A percentile compares a stretch with the other conserved stretches of the same genome.
Conservation (phyloP, 2,329 filamentous ascomycete species). For the Alternaria angustiovoidea region DNA sequence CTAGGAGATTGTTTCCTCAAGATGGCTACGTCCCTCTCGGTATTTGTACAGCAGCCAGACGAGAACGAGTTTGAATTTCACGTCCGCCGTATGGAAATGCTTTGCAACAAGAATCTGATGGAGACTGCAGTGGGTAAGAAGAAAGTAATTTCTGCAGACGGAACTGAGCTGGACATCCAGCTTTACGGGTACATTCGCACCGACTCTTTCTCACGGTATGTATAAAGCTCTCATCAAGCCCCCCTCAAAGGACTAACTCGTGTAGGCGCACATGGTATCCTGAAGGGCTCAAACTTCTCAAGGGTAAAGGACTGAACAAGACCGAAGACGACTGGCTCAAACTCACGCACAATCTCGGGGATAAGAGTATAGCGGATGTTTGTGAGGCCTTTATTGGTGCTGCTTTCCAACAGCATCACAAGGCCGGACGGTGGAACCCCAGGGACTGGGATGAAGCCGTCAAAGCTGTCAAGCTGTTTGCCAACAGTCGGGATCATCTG, state of each 20-base stretch:
- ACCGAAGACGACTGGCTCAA: conserved; percentile 57
- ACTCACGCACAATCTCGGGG: conserved; percentile 71
- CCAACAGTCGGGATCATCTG: conserved; percentile 72
- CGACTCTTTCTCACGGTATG: conserved; percentile 76
- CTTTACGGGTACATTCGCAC: conserved; percentile 82
- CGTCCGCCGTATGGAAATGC: conserved; percentile 85
- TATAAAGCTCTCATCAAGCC: not conserved
- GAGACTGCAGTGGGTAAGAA: conserved; percentile 67
- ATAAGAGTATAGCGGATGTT: conserved; percentile 94
- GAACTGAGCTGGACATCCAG: conserved; percentile 54
- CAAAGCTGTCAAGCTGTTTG: conserved; percentile 73
- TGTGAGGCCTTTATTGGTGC: conserved; percentile 95
- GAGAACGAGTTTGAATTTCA: conserved; percentile 88
- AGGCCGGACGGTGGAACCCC: conserved; percentile 51
- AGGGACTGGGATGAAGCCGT: conserved; percentile 67
- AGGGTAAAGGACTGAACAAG: conserved; percentile 71
- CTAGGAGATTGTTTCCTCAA: conserved; percentile 94
- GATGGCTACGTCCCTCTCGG: conserved; percentile 89
- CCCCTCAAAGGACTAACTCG: conserved; percentile 20
- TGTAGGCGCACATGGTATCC: conserved; percentile 84
- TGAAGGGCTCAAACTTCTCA: conserved; percentile 73
- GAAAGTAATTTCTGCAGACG: conserved; percentile 48
- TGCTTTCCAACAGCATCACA: conserved; percentile 67
- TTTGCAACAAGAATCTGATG: conserved; percentile 92
- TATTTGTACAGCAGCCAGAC: conserved; percentile 79